phyloP scores from a whole-genome alignment of 768 basidiomycete genomes.

The Pleurotus tuoliensis region DNA sequence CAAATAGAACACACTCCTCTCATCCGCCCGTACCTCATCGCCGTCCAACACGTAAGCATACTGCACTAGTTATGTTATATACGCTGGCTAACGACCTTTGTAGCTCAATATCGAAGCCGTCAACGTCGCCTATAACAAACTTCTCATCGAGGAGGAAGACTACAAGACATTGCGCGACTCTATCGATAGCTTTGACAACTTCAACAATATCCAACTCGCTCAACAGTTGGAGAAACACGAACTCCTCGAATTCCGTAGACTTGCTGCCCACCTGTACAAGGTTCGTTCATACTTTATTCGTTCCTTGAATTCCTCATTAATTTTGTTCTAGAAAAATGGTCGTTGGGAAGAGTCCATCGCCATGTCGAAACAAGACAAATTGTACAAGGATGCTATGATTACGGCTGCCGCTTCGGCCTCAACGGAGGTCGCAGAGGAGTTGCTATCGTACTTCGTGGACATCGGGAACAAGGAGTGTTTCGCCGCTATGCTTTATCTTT shows the following conservation, averaged over 20 bases:
- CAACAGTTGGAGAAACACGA: slow-evolving; percentile 84
- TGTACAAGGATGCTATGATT: slow-evolving; percentile 95
- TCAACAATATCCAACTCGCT: slow-evolving; percentile 87
- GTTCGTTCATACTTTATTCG: slow-evolving; percentile 30
- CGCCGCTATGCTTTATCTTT: slow-evolving; percentile 82
- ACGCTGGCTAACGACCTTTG: slow-evolving; percentile 4
- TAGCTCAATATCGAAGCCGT: slow-evolving; percentile 95
- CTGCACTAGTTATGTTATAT: too few relatives aligned
- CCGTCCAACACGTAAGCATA: slow-evolving; percentile 81
- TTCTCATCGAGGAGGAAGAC: slow-evolving; percentile 99
- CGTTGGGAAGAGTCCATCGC: slow-evolving; percentile 97
- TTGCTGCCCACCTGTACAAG: slow-evolving; percentile 96
- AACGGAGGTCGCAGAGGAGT: slow-evolving; percentile 91
- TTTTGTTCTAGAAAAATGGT: slow-evolving; percentile 69
- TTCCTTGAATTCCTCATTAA: neutral
- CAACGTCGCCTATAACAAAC: slow-evolving; percentile 96
- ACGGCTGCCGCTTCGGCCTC: slow-evolving; percentile 83
- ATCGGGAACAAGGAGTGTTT: slow-evolving; percentile 99
- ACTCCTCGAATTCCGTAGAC: slow-evolving; percentile 89
- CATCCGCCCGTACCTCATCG: slow-evolving; percentile 93
- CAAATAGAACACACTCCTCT: slow-evolving; percentile 95
- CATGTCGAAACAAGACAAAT: slow-evolving; percentile 91
- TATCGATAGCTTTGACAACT: slow-evolving; percentile 98
- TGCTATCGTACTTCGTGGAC: slow-evolving; percentile 94
- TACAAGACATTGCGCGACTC: slow-evolving; percentile 97